Percentiles rank a stretch among this genome's conserved stretches.
These are phyloP conservation scores for Plectosphaerella cucumerina DNA, from an alignment of 2,329 filamentous ascomycete species.

Conservation along the genomic window DNA sequence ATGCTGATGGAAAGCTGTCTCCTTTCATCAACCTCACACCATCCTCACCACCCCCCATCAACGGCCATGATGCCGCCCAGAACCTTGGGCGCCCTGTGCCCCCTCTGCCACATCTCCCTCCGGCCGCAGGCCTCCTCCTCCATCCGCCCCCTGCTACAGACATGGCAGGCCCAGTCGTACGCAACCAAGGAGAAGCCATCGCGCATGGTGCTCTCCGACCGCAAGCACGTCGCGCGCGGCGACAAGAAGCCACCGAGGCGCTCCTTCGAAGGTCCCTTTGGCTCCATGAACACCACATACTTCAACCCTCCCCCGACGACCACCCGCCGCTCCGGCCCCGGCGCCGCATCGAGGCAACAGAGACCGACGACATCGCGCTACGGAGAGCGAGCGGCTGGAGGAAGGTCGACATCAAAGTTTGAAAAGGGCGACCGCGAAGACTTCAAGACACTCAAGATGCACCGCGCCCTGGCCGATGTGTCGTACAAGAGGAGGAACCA, in stretches of 20 bases:
- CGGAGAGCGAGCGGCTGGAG: constrained; percentile 18
- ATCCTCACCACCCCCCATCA: not conserved
- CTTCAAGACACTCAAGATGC: constrained; percentile 87
- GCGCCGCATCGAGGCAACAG: not conserved
- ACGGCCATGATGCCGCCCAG: constrained; percentile 10
- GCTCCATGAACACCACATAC: constrained; percentile 42
- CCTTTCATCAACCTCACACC: not conserved
- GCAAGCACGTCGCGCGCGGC: constrained; percentile 36
- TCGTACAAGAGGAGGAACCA: constrained; percentile 63
- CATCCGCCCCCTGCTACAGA: not conserved
- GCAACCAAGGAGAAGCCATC: constrained; percentile 37
- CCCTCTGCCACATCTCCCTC: constrained; percentile 8
- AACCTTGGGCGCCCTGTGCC: constrained; percentile 11
- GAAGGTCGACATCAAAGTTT: constrained; percentile 26
- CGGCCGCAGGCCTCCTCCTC: constrained; percentile 1
- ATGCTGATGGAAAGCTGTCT: not conserved
- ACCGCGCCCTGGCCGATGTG: constrained; percentile 70
- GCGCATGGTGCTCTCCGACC: constrained; percentile 54
- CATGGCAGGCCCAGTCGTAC: not conserved
- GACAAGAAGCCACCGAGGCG: constrained; percentile 31
- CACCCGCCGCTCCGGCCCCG: constrained; percentile 8
- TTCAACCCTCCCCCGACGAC: not conserved
- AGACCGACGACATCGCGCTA: not conserved
- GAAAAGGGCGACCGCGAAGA: constrained; percentile 21
- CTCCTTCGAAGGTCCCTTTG: constrained; percentile 44